Conservation (phyloP, 2,329 filamentous ascomycete genomes). For the Colletotrichum sp. region DNA sequence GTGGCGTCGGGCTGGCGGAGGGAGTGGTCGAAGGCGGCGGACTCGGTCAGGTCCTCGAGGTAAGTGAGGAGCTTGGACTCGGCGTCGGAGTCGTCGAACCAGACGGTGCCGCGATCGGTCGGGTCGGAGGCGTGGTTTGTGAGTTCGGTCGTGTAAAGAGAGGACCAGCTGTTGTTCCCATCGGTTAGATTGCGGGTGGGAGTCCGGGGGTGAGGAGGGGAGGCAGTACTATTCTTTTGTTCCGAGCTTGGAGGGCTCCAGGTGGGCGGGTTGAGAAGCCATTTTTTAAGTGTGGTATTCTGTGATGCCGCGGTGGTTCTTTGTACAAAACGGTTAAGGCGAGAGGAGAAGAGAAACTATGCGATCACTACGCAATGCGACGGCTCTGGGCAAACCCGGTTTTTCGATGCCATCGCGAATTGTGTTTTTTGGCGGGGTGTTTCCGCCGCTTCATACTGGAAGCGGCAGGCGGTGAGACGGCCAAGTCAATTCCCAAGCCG, state of each 20-base stretch:
- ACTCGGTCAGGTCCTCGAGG: constrained; percentile 44
- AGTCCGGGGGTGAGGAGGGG: background rate
- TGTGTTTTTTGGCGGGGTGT: constrained; percentile 13
- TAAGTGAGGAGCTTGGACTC: constrained; percentile 80
- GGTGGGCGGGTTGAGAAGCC: constrained; percentile 60
- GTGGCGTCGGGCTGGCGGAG: constrained; percentile 34
- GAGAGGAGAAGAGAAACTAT: background rate
- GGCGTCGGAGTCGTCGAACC: constrained; percentile 94
- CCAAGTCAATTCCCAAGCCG: background rate
- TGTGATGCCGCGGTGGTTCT: background rate
- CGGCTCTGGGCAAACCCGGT: background rate
- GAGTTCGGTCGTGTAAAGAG: constrained; percentile 74
- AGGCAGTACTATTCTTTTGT: constrained; percentile 85
- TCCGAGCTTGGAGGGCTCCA: constrained; percentile 80
- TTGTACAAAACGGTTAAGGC: background rate
- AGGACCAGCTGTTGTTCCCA: constrained; percentile 68
- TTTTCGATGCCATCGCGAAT: constrained; percentile 12
- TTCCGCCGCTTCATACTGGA: background rate
- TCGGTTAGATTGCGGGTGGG: background rate
- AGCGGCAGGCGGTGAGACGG: background rate
- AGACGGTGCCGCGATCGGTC: constrained; percentile 84
- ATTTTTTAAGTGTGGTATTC: background rate
- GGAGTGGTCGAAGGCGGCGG: constrained; percentile 23
- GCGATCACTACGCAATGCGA: background rate
- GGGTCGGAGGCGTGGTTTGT: constrained; percentile 75